phyloP scores from a whole-genome alignment of 2,329 filamentous ascomycete genomes.

The Aureobasidium pullulans region DNA sequence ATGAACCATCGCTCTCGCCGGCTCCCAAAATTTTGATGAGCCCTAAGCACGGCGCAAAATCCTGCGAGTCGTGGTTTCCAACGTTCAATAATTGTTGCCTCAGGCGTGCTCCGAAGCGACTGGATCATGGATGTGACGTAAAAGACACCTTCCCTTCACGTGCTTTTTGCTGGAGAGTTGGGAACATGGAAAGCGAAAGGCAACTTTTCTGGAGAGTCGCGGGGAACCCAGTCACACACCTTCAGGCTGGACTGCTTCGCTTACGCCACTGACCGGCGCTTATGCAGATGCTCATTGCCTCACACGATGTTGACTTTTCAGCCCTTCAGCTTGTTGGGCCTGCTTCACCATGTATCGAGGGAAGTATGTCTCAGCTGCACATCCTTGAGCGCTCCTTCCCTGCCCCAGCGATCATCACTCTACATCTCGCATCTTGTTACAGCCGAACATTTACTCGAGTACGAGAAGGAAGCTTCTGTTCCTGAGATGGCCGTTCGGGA shows the following conservation, averaged over 20 bases:
- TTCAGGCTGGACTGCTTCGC: not conserved
- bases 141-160: too few species aligned
- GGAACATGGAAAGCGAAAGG: not conserved
- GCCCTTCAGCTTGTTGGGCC: conserved; percentile 1
- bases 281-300: not conserved
- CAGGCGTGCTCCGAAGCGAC: not conserved
- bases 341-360: not conserved
- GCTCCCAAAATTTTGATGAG: not conserved
- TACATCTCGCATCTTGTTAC: not conserved
- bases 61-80: not conserved
- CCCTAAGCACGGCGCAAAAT: not conserved
- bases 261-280: not conserved
- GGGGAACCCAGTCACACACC: not conserved
- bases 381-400: not conserved
- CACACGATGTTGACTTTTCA: conserved; percentile 1
- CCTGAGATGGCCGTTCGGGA: not conserved
- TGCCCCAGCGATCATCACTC: not conserved
- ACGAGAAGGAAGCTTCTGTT: not conserved
- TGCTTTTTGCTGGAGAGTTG: not conserved
- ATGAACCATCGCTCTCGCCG: not conserved
- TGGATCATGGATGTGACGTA: too few species aligned
- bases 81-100: not conserved
- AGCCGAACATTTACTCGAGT: not conserved
- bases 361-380: not conserved
- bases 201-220: not conserved